phyloP scores from a whole-genome alignment of 495 filamentous ascomycete species.

The Trichoderma asperelloides region DNA sequence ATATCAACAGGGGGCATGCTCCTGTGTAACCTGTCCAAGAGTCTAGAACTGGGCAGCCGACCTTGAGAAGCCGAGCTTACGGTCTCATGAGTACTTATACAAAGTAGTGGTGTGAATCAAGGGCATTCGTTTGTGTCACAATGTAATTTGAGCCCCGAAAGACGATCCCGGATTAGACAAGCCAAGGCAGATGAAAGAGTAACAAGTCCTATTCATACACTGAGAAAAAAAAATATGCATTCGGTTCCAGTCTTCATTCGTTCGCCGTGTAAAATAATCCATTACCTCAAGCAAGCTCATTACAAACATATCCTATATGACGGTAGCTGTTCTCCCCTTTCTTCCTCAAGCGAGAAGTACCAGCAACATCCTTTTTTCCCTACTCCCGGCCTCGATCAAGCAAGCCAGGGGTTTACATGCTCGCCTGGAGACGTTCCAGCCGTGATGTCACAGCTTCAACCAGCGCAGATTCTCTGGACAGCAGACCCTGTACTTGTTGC shows the following conservation, averaged over 20 bases:
- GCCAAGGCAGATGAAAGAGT: too few species aligned
- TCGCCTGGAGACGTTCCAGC: constrained; percentile 35
- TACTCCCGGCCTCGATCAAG: not conserved
- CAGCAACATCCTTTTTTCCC: not conserved
- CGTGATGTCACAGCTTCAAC: constrained; percentile 46
- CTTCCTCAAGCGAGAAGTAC: not conserved
- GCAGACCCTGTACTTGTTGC: constrained; percentile 57
- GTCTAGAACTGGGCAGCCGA: too few species aligned
- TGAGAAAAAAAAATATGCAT: too few species aligned
- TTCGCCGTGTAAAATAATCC: not conserved
- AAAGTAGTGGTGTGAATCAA: too few species aligned
- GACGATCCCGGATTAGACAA: too few species aligned
- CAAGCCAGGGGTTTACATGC: not conserved
- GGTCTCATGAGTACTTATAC: too few species aligned
- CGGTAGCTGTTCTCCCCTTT: not conserved
- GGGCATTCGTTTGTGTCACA: too few species aligned
- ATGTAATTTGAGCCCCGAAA: too few species aligned
- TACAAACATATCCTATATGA: not conserved
- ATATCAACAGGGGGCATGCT: too few species aligned
- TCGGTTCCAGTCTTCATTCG: not conserved
- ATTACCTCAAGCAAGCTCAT: constrained; percentile 4
- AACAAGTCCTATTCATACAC: too few species aligned
- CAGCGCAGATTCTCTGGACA: constrained; percentile 57
- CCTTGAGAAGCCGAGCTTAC: too few species aligned
- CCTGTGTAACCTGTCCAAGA: too few species aligned